Base-by-base conservation (phyloP, 441 rosid species). In the Geranium incanum region DNA sequence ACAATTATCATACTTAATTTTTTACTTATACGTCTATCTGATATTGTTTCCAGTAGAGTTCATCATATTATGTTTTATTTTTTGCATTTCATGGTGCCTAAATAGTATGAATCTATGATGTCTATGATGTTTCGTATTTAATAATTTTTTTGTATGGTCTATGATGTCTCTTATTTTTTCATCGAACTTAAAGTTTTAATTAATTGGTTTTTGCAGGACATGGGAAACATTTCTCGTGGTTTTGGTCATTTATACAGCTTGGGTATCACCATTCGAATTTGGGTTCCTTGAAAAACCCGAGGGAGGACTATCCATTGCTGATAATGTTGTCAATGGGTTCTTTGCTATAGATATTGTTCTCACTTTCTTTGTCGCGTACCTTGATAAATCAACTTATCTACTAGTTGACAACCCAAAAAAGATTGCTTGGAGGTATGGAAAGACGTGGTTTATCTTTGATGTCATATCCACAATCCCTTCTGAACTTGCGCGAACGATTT, bases 251-350 rank as follows among this genome's bases (percentile, higher is more conserved):
- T 92, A 92, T 68, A 90, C 96, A 4, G 93, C 95, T 70, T 92
- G 97, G 97, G 93, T 77, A 28, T 88, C 95, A 0, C 97, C 97
- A 1, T 92, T 90, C 18, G 95, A 92, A 74, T 87, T 92, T 59
- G 98, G 95, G 11, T 90, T 90, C 82, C 84, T 92, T 19, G 69
- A 68, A 33, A 85, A 84, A 81, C 88, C 89, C 57, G 73, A 77
- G 1, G 70, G 71, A 71, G 84, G 87, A 15, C 88, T 92, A 18
- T 78, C 96, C 19, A 80, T 89, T 13, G 64, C 79, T 38, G 97
- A 92, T 68, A 87, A 92, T 75, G 74, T 90, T 57, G 97, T 89
- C 19, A 92, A 92, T 77, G 98, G 81, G 70, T 88, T 92, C 88
- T 92, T 92, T 39, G 89, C 90, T 4, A 70, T 88, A 4, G 96